Percentiles rank a stretch among this genome's conserved stretches.
phyloP scores from a whole-genome alignment of 768 basidiomycete genomes.

The Candolleomyces aberdarensis region DNA sequence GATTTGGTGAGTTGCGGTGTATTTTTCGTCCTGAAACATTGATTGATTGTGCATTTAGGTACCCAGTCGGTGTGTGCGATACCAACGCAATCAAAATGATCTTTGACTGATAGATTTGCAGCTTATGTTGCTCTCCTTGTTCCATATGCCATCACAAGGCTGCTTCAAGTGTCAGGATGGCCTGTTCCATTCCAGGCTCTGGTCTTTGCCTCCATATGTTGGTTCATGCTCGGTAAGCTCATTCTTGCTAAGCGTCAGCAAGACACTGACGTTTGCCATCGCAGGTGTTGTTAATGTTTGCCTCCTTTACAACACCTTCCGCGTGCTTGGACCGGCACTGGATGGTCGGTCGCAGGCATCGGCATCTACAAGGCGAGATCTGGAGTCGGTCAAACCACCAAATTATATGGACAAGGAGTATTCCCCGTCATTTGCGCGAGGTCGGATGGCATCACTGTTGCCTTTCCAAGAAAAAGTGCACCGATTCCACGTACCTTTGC shows the following conservation, averaged over 20 bases:
- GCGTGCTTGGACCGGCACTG: conserved; percentile 54
- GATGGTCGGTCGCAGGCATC: conserved; percentile 24
- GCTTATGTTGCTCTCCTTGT: conserved; percentile 59
- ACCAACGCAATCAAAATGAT: not conserved
- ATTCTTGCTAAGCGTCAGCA: not conserved
- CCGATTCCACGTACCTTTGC: not conserved
- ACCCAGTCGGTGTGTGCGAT: conserved; percentile 49
- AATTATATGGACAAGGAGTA: conserved; percentile 16
- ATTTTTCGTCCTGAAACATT: not conserved
- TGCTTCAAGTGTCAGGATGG: conserved; percentile 47
- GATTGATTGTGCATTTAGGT: conserved; percentile 36
- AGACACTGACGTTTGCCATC: conserved; percentile 4
- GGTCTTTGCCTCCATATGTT: conserved; percentile 50
- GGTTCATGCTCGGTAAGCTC: conserved; percentile 52
- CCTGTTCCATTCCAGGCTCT: conserved; percentile 41
- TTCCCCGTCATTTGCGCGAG: not conserved
- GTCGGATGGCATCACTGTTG: conserved; percentile 17
- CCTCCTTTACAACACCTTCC: conserved; percentile 68
- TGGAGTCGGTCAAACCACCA: conserved; percentile 28
- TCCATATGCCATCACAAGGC: conserved; percentile 53
- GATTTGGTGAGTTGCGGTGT: conserved; percentile 53
- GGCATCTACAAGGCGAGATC: conserved; percentile 25
- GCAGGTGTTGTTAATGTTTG: conserved; percentile 63
- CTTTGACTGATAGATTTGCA: conserved; percentile 18
- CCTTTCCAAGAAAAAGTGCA: conserved; percentile 5